These are phyloP conservation scores for Oehlia diaphana DNA, from an alignment of 192 early-diverging fungal species.

Conservation along the genomic window DNA sequence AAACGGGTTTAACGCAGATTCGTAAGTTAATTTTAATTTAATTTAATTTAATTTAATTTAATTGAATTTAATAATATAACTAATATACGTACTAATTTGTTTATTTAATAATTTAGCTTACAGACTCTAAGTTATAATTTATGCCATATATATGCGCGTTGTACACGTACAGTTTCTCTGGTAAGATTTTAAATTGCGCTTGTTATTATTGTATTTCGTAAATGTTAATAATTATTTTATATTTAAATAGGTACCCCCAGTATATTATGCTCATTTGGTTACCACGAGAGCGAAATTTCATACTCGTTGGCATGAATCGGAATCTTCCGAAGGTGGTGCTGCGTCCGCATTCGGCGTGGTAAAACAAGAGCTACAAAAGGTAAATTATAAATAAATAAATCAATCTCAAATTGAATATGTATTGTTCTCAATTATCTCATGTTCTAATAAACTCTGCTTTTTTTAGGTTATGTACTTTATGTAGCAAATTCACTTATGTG, in stretches of 20 bases:
- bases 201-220: not conserved
- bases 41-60: not conserved
- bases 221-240: not conserved
- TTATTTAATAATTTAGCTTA: slow-evolving; percentile 38
- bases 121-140: slow-evolving; percentile 89
- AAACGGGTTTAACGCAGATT: slow-evolving; percentile 74
- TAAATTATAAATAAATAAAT: slow-evolving; percentile 2
- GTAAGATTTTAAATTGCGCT: slow-evolving; percentile 5
- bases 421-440: not conserved
- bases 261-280: slow-evolving; percentile 92
- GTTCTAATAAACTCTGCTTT: not conserved
- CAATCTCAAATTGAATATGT: not conserved
- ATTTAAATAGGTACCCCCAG: slow-evolving; percentile 61
- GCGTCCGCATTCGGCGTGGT: slow-evolving; percentile 30
- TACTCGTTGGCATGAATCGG: slow-evolving; percentile 45
- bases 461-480: slow-evolving; percentile 11
- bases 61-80: not conserved
- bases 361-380: slow-evolving; percentile 41
- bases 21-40: not conserved
- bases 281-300: slow-evolving; percentile 86
- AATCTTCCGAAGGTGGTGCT: slow-evolving; percentile 18
- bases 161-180: slow-evolving; percentile 84
- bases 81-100: not conserved
- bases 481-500: not conserved
- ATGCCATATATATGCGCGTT: slow-evolving; percentile 90